These are phyloP conservation scores for Russula dissimulans DNA, from an alignment of 768 basidiomycete genomes.

Conservation along the genomic window DNA sequence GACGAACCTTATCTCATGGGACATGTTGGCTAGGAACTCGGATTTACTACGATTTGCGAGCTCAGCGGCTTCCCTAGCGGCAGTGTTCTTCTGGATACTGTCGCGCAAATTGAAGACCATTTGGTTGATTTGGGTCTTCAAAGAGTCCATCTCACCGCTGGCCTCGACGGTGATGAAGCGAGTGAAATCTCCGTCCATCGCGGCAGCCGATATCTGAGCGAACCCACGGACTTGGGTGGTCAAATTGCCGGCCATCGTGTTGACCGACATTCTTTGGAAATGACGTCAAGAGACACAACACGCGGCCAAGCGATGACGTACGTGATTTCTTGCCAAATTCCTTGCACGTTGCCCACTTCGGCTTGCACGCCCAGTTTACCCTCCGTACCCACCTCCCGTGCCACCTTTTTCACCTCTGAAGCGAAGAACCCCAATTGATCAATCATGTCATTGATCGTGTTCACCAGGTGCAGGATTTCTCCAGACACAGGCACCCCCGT, in stretches of 20 bases:
- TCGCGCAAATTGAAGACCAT: constrained; percentile 98
- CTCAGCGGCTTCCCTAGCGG: constrained; percentile 94
- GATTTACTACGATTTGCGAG: constrained; percentile 95
- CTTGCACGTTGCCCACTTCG: constrained; percentile 92
- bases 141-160: constrained; percentile 95
- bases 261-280: constrained; percentile 71
- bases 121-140: constrained; percentile 98
- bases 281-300: constrained; percentile 10
- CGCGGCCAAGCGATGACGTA: constrained; percentile 33
- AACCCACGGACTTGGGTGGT: constrained; percentile 99
- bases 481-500: constrained; percentile 87
- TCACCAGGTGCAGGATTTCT: constrained; percentile 92
- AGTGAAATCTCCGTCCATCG: constrained; percentile 98
- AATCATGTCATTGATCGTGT: constrained; percentile 92
- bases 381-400: constrained; percentile 94
- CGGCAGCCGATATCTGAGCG: constrained; percentile 96
- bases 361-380: constrained; percentile 98
- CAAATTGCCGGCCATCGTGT: constrained; percentile 94
- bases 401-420: constrained; percentile 87
- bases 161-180: constrained; percentile 99
- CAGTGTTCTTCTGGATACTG: constrained; percentile 97
- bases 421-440: constrained; percentile 62
- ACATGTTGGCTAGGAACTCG: constrained; percentile 99
- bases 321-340: constrained; percentile 99
- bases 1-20: constrained; percentile 79